Evolutionary conservation across 2,329 filamentous ascomycete genomes (phyloP).

Genomic region (Fusarium mundagurra): DNA sequence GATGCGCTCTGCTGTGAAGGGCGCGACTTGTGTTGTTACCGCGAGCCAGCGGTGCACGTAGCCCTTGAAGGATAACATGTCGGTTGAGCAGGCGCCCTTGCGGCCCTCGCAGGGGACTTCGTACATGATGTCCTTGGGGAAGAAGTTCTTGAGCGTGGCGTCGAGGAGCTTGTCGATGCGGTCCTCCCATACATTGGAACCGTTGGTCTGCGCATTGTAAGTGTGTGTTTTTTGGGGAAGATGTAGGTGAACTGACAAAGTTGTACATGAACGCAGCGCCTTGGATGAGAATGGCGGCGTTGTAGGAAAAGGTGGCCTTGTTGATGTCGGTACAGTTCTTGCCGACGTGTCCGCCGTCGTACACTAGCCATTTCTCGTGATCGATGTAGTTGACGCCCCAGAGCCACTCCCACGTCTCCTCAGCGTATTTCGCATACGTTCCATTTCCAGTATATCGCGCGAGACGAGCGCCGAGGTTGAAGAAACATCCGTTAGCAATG

Average conservation of each 20-base stretch:
- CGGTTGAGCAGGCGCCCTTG: slow-evolving; percentile 69
- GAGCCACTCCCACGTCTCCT: slow-evolving; percentile 71
- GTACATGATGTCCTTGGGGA: slow-evolving; percentile 67
- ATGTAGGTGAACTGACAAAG: slow-evolving; percentile 51
- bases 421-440: slow-evolving; percentile 71
- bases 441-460: slow-evolving; percentile 74
- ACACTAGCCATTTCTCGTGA: slow-evolving; percentile 67
- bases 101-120: slow-evolving; percentile 73
- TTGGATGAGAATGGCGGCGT: slow-evolving; percentile 68
- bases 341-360: slow-evolving; percentile 68
- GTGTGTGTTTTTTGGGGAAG: rapidly evolving
- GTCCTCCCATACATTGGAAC: slow-evolving; percentile 62
- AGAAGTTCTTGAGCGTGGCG: slow-evolving; percentile 61
- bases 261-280: slow-evolving; percentile 77
- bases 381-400: slow-evolving; percentile 66
- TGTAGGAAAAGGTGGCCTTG: slow-evolving; percentile 74
- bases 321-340: slow-evolving; percentile 70
- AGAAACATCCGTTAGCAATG: slow-evolving; percentile 71
- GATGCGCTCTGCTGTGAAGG: slow-evolving; percentile 64
- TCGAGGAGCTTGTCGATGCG: slow-evolving; percentile 66
- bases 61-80: slow-evolving; percentile 79
- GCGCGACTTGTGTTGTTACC: slow-evolving; percentile 69
- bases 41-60: slow-evolving; percentile 74
- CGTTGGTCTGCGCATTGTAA: slow-evolving; percentile 56
- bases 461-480: slow-evolving; percentile 74